These are phyloP conservation scores for Dioscorea alata DNA, from an alignment of 106 monocot genomes.

Conservation along the genomic window DNA sequence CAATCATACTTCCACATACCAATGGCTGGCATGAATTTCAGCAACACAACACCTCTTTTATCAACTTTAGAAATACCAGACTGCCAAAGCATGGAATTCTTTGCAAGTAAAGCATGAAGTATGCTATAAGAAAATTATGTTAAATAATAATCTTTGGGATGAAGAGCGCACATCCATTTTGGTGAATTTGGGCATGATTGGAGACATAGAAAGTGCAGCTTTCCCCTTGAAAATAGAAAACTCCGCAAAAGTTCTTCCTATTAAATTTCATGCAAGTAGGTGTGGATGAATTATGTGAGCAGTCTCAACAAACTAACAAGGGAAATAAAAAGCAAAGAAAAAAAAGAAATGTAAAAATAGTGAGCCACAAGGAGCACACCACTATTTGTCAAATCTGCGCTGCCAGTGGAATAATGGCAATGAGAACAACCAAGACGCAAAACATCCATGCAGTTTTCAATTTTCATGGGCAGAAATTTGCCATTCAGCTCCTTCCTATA, in stretches of 20 bases:
- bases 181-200: slow-evolving; percentile 53
- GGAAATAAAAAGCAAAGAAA: too few species aligned
- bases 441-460: too few species aligned
- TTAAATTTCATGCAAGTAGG: slow-evolving; percentile 22
- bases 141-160: not conserved
- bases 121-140: not conserved
- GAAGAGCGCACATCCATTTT: slow-evolving; percentile 41
- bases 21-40: slow-evolving; percentile 78
- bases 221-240: slow-evolving; percentile 86
- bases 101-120: not conserved
- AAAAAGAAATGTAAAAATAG: too few species aligned
- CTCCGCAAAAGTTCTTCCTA: slow-evolving; percentile 25
- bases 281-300: not conserved
- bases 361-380: too few species aligned
- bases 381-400: too few species aligned
- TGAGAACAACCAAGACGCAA: too few species aligned
- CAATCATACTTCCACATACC: slow-evolving; percentile 75
- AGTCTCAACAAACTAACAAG: not conserved
- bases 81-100: slow-evolving; percentile 21
- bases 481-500: too few species aligned
- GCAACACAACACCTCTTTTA: slow-evolving; percentile 54
- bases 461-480: too few species aligned
- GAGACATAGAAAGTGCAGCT: slow-evolving; percentile 56
- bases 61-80: slow-evolving; percentile 37
- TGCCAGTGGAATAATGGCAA: too few species aligned